Percentiles rank a stretch among this genome's conserved stretches.
Evolutionary conservation across 2,329 filamentous ascomycete genomes (phyloP).

Genomic region (Aspergillus fructus): DNA sequence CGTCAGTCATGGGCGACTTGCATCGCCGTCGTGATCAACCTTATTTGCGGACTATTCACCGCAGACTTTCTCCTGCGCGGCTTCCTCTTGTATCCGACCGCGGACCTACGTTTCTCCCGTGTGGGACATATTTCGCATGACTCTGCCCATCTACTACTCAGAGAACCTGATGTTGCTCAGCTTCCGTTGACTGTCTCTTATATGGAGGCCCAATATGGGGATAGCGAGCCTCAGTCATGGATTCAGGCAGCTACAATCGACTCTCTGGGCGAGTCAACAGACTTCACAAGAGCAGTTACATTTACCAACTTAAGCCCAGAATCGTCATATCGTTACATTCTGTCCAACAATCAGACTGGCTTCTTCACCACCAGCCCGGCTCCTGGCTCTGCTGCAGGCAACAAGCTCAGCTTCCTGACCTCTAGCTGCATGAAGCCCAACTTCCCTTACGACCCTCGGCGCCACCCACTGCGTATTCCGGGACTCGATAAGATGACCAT

Average conservation of each 20-base stretch:
- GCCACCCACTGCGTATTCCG: slow-evolving; percentile 77
- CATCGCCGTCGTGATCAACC: slow-evolving; percentile 70
- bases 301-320: slow-evolving; percentile 68
- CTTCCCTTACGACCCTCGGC: slow-evolving; percentile 83
- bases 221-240: slow-evolving; percentile 51
- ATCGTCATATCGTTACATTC: slow-evolving; percentile 76
- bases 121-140: slow-evolving; percentile 82
- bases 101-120: slow-evolving; percentile 80
- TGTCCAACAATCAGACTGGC: slow-evolving; percentile 84
- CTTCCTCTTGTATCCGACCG: slow-evolving; percentile 65
- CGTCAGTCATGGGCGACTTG: slow-evolving; percentile 67
- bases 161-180: slow-evolving; percentile 74
- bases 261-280: slow-evolving; percentile 71
- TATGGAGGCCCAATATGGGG: slow-evolving; percentile 36
- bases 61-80: slow-evolving; percentile 78
- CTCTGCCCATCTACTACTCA: slow-evolving; percentile 76
- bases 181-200: slow-evolving; percentile 74
- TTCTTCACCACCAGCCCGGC: slow-evolving; percentile 76
- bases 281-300: slow-evolving; percentile 73
- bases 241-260: slow-evolving; percentile 63
- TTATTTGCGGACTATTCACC: slow-evolving; percentile 65
- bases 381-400: slow-evolving; percentile 62
- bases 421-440: slow-evolving; percentile 91
- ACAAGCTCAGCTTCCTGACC: slow-evolving; percentile 83
- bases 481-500: slow-evolving; percentile 75